A percentile compares a stretch with the other conserved stretches of the same genome.
Conservation (phyloP, 257 asterid species). For the Penstemon barbatus region DNA sequence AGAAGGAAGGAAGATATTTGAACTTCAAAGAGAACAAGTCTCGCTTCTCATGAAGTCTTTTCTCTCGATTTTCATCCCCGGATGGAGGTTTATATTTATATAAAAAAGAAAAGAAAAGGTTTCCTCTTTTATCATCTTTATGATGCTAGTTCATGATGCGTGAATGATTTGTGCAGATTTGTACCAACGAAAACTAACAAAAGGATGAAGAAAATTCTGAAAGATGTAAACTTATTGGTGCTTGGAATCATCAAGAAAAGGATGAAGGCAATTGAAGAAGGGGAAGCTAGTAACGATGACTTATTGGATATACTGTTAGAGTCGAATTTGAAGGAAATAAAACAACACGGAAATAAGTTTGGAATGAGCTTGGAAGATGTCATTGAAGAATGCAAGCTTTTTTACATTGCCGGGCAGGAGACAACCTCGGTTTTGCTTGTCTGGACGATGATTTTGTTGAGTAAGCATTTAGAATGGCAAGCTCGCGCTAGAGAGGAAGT, state of each 20-base stretch:
- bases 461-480: not conserved
- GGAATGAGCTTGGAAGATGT: slow-evolving; percentile 2
- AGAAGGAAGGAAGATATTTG: slow-evolving; percentile 59
- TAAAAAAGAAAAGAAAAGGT: too few relatives aligned
- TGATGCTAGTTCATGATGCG: too few relatives aligned
- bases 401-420: slow-evolving; percentile 5
- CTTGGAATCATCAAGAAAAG: not conserved
- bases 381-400: slow-evolving; percentile 3
- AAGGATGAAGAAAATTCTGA: slow-evolving; percentile 10
- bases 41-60: slow-evolving; percentile 24
- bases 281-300: not conserved
- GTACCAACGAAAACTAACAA: not conserved
- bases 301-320: slow-evolving; percentile 7
- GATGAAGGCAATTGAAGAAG: not conserved
- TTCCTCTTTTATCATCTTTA: too few relatives aligned
- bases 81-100: slow-evolving; percentile 34
- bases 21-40: slow-evolving; percentile 52
- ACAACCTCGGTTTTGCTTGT: not conserved
- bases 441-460: not conserved
- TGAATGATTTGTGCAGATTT: slow-evolving; percentile 6
- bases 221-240: not conserved
- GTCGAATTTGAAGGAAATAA: not conserved
- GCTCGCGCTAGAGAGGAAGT: not conserved
- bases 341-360: not conserved
- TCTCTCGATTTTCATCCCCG: slow-evolving; percentile 39